Evolutionary conservation across 805 yeast species (phyloP).

Genomic region (Nakazawaea holstii): DNA sequence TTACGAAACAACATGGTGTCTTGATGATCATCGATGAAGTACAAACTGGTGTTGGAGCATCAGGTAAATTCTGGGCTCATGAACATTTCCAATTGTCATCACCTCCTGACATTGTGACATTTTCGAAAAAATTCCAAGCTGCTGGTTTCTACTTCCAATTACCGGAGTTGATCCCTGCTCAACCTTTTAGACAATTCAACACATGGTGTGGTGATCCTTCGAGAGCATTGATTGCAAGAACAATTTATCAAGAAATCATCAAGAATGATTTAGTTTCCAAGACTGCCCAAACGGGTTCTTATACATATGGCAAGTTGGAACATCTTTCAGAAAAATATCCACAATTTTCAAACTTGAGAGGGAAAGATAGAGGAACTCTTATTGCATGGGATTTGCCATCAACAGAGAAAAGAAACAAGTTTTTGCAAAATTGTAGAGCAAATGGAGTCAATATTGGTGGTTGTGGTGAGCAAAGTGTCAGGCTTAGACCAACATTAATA

Average conservation of each 20-base stretch:
- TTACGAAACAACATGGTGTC: slow-evolving; percentile 51
- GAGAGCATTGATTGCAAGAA: slow-evolving; percentile 55
- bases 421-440: slow-evolving; percentile 38
- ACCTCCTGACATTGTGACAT: slow-evolving; percentile 65
- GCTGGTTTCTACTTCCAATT: slow-evolving; percentile 67
- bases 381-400: slow-evolving; percentile 57
- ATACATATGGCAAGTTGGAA: slow-evolving; percentile 40
- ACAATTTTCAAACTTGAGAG: slow-evolving; percentile 47
- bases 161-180: slow-evolving; percentile 50
- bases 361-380: slow-evolving; percentile 57
- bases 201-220: slow-evolving; percentile 80
- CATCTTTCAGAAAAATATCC: slow-evolving; percentile 35
- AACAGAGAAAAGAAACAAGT: slow-evolving; percentile 37
- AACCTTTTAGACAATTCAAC: slow-evolving; percentile 66
- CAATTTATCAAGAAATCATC: slow-evolving; percentile 50
- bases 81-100: slow-evolving; percentile 59
- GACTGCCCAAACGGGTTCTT: slow-evolving; percentile 48
- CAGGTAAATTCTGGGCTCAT: slow-evolving; percentile 71
- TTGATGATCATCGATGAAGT: slow-evolving; percentile 68
- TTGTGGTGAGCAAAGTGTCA: slow-evolving; percentile 51
- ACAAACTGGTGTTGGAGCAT: slow-evolving; percentile 73
- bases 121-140: slow-evolving; percentile 68
- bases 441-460: slow-evolving; percentile 66
- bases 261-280: slow-evolving; percentile 43
- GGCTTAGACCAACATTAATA: slow-evolving; percentile 62